Evolutionary conservation across 495 filamentous ascomycete genomes (phyloP), one percentile per base, ranked within the genome.

Genomic region (Hypoxylon rickii): DNA sequence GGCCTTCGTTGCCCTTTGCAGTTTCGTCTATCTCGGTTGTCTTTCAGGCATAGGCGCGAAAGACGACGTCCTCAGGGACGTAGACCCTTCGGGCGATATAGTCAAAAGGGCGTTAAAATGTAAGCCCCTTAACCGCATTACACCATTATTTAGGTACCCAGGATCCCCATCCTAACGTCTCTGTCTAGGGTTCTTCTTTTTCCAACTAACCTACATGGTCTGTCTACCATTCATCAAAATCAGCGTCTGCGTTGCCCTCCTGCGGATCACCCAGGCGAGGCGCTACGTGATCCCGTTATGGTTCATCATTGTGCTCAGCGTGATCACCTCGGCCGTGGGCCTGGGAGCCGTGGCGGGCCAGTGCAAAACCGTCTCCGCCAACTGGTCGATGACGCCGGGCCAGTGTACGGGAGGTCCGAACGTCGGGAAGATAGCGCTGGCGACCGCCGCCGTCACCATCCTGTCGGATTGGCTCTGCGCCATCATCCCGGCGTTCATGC

Each of bases 391-490:
- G 18, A 19, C 26, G 3, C 0, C 12, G 6, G 48, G n/a, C 3
- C 7, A 13, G 0, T 60, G 61, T 19, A 15, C 24, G 4, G 19
- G 44, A 1, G 16, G 16, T 13, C 6, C 3, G 7, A 24, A 4
- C 2, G 12, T 29, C n/a, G 32, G 42, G 34, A 37, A 6, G 2
- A 21, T 47, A 16, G 17, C 18, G 12, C 16, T 55, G 5, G n/a
- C 17, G 0, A 19, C 52, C 13, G 48, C 61, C 15, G 46, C n/a
- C 2, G 10, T 44, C 8, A 39, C 51, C 5, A 52, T 64, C 15
- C 6, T 61, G 11, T 55, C 56, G 2, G 61, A 64, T 43, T 55
- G 55, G 51, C 3, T 50, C 10, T 55, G 45, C 15, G 61, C 61
- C 3, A 38, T 55, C 1, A 19, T 64, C 5, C 61, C 61, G 1